phyloP scores from a whole-genome alignment of 306 rosid species.

The Luffa acutangula region DNA sequence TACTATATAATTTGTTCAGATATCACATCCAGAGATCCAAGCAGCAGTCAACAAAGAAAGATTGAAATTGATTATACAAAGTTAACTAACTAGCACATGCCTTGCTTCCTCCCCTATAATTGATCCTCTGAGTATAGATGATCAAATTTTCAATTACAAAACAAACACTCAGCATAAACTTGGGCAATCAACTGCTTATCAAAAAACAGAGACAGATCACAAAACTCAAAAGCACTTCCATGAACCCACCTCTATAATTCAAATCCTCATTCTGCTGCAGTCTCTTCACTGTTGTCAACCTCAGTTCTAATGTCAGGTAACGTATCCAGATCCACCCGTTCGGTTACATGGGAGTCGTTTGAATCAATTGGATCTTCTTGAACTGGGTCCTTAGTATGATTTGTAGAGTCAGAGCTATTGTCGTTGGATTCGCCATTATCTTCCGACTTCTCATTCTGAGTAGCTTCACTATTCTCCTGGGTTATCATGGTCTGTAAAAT shows the following conservation, averaged over 20 bases:
- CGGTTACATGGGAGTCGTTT: constrained; percentile 35
- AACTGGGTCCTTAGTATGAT: constrained; percentile 21
- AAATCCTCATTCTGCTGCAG: constrained; percentile 42
- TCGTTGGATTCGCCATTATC: constrained; percentile 17
- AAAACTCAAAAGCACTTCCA: constrained; percentile 3
- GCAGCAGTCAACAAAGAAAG: neutral
- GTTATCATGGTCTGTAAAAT: constrained; percentile 13
- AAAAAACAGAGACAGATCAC: constrained; percentile 2
- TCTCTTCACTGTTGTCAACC: constrained; percentile 43
- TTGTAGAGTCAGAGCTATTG: constrained; percentile 24
- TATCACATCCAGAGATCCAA: constrained; percentile 5
- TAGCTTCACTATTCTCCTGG: constrained; percentile 26
- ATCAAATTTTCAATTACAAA: neutral
- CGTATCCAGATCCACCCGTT: constrained; percentile 56
- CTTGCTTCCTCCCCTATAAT: neutral
- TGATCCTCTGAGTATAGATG: neutral
- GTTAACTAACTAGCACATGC: neutral
- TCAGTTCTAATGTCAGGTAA: constrained; percentile 48
- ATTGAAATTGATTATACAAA: constrained; percentile 8
- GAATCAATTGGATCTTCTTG: constrained; percentile 61
- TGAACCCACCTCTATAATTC: constrained; percentile 7
- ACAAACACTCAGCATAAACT: constrained; percentile 2
- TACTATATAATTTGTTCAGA: neutral
- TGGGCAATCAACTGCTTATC: neutral
- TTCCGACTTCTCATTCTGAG: constrained; percentile 29